These are phyloP conservation scores for Oryza officinalis DNA, from an alignment of 176 grass and related monocot species.

Conservation along the genomic window DNA sequence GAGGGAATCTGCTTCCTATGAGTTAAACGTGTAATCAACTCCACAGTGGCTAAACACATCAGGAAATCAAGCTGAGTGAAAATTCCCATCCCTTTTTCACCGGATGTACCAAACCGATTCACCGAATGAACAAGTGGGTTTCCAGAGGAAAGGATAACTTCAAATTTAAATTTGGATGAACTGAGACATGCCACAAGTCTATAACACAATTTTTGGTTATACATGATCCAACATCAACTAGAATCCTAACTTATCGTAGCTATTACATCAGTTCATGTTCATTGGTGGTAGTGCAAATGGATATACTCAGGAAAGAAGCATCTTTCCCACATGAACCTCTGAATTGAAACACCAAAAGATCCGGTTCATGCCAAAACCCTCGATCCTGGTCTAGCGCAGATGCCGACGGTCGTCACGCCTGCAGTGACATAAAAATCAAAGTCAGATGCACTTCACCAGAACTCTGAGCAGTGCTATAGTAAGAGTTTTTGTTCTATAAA, in stretches of 20 bases:
- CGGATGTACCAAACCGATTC: neutral
- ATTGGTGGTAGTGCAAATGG: neutral
- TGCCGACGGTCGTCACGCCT: slow-evolving; percentile 37
- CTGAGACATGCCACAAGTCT: neutral
- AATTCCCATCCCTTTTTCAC: neutral
- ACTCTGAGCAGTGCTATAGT: neutral
- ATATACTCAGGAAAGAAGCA: neutral
- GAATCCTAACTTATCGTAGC: neutral
- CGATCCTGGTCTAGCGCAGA: slow-evolving; percentile 22
- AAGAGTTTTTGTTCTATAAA: neutral
- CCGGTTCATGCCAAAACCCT: neutral
- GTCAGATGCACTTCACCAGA: slow-evolving; percentile 19
- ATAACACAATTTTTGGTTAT: neutral
- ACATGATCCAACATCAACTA: slow-evolving; percentile 11
- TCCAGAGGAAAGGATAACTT: neutral
- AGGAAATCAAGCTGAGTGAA: neutral
- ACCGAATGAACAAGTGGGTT: neutral
- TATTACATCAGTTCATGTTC: slow-evolving; percentile 13
- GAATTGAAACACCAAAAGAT: neutral
- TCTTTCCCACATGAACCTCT: neutral
- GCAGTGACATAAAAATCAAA: slow-evolving; percentile 19
- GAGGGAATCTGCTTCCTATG: neutral
- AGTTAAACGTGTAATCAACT: neutral
- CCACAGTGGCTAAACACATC: neutral
- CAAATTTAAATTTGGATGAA: neutral